A percentile compares a stretch with the other conserved stretches of the same genome.
Evolutionary conservation across 2,329 filamentous ascomycete species (phyloP).

Genomic region (Pseudocercospora musae): DNA sequence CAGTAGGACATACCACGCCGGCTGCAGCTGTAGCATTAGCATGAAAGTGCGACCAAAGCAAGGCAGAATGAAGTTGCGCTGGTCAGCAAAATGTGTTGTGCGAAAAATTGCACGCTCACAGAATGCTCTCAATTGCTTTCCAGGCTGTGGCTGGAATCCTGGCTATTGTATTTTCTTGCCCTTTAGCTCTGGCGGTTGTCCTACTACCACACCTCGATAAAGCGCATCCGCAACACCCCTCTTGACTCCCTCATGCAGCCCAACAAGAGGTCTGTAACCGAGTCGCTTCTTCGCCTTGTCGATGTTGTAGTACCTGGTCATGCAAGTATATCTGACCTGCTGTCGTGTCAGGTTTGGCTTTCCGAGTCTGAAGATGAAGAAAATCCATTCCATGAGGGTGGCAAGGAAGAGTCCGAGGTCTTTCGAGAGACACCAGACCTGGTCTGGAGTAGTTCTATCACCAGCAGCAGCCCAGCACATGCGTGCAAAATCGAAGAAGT

Average conservation of each 20-base stretch:
- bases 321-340: slow-evolving; percentile 63
- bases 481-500: slow-evolving; percentile 52
- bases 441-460: slow-evolving; percentile 35
- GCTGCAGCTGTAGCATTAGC: not conserved
- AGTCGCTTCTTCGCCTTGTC: slow-evolving; percentile 68
- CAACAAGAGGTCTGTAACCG: slow-evolving; percentile 66
- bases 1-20: not conserved
- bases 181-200: slow-evolving; percentile 35
- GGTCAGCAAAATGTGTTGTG: not conserved
- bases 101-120: not conserved
- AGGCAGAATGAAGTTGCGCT: not conserved
- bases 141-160: not conserved
- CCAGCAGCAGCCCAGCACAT: slow-evolving; percentile 47
- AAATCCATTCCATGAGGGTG: slow-evolving; percentile 44
- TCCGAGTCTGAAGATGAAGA: slow-evolving; percentile 42
- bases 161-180: slow-evolving; percentile 27
- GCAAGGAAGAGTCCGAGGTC: slow-evolving; percentile 44
- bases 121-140: not conserved
- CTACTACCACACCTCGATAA: slow-evolving; percentile 34
- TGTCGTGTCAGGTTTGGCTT: slow-evolving; percentile 47
- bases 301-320: slow-evolving; percentile 77
- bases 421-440: slow-evolving; percentile 44
- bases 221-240: slow-evolving; percentile 45
- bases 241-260: slow-evolving; percentile 60
- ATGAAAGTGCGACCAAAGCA: not conserved